Base-by-base conservation (phyloP, 441 rosid genomes). In the Brassica balearica region DNA sequence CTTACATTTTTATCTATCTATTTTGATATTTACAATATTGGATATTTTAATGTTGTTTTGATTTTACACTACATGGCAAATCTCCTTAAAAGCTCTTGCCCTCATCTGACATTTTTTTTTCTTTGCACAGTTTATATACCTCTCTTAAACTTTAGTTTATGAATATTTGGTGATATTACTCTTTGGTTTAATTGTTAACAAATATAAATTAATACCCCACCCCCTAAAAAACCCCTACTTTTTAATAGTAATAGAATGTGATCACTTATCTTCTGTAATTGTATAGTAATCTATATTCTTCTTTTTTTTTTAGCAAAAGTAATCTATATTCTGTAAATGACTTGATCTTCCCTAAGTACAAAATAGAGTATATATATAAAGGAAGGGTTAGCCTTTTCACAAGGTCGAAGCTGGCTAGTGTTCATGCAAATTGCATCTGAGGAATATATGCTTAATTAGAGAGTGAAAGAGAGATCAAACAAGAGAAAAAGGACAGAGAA, bases 61-160 rank as follows among this genome's bases (percentile, higher is more conserved):
- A 75, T 80, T 80, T 80, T 80, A 75, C 83, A 80, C 79, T 70
- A 75, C 83, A 80, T 80, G 80, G 76, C 83, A 70, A 75, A 74
- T 32, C 83, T 65, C 82, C 82, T 79, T 64, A 79, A 79, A 79
- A 79, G 82, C 82, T 79, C 75, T 69, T 64, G 79, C 75, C 79
- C 63, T 72, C 20, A 14, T 67, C 4, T 67, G 56, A 38, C 51
- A 8, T 8, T 29, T 36, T 32, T 32, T 32, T 38, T 9, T 38
- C n/a, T 12, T 11, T 23, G 64, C 20, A 69, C 34, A 76, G 5
- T 46, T 11, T 46, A 11, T 63, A 6, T 72, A 19, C 65, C 65
- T 71, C 20, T 63, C 65, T 46, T 63, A 23, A 12, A 20, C 9
- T 20, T 65, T 36, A 2, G 43, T 43, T 56, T 58, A 17, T 27